These are phyloP conservation scores for Vinca minor DNA, from an alignment of 257 asterid genomes.

Conservation along the genomic window DNA sequence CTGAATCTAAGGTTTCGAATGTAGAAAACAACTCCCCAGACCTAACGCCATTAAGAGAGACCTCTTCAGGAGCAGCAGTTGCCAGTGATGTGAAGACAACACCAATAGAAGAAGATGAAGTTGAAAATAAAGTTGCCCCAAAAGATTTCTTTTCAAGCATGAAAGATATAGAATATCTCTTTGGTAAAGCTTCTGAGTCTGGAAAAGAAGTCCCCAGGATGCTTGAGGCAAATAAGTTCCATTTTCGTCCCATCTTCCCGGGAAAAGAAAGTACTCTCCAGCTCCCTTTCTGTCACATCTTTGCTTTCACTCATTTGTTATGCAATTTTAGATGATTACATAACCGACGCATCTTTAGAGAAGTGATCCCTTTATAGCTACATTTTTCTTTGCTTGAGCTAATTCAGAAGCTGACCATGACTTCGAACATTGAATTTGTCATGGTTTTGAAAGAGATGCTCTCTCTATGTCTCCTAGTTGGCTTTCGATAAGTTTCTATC, in stretches of 20 bases:
- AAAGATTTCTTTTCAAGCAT: conserved; percentile 75
- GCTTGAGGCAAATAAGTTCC: conserved; percentile 96
- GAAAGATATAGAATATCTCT: conserved; percentile 70
- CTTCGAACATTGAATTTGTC: background rate
- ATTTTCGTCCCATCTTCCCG: conserved; percentile 69
- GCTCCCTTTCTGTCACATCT: conserved; percentile 16
- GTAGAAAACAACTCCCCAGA: conserved; percentile 55
- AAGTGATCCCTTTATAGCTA: background rate
- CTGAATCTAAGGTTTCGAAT: conserved; percentile 40
- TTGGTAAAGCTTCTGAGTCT: conserved; percentile 82
- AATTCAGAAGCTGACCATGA: background rate
- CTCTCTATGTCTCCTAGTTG: background rate
- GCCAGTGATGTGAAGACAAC: conserved; percentile 44
- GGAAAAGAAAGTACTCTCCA: conserved; percentile 57
- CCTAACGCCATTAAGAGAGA: conserved; percentile 54
- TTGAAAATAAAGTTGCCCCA: conserved; percentile 51
- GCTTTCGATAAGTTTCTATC: background rate
- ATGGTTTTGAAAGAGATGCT: background rate
- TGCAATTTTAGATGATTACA: background rate
- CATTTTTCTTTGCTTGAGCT: background rate
- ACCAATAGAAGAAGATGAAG: conserved; percentile 33
- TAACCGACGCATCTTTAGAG: background rate
- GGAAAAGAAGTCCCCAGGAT: conserved; percentile 93
- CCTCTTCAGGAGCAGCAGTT: conserved; percentile 44
- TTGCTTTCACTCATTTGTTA: background rate